phyloP scores from a whole-genome alignment of 2,329 filamentous ascomycete species.

The Pseudocercospora fuligena region DNA sequence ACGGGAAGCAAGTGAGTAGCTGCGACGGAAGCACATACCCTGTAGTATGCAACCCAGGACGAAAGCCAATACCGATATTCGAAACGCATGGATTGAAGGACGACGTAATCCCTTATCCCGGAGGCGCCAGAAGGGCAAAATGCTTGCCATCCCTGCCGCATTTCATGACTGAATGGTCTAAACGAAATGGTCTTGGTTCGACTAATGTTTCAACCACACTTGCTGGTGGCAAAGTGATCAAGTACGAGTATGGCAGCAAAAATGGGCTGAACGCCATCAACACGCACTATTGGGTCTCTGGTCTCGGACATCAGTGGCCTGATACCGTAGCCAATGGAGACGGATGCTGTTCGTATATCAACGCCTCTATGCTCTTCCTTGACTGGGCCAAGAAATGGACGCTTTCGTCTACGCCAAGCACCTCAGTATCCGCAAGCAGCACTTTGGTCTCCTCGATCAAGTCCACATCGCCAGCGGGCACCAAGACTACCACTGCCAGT shows the following conservation, averaged over 20 bases:
- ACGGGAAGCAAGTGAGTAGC: slow-evolving; percentile 22
- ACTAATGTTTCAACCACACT: slow-evolving; percentile 33
- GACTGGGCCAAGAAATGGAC: slow-evolving; percentile 4
- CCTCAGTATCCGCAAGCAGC: not conserved
- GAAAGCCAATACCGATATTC: slow-evolving; percentile 43
- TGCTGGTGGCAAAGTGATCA: slow-evolving; percentile 31
- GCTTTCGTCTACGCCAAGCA: slow-evolving; percentile 1
- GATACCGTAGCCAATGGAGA: slow-evolving; percentile 24
- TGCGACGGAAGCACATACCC: slow-evolving; percentile 21
- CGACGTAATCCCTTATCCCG: slow-evolving; percentile 47
- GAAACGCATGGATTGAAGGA: slow-evolving; percentile 51
- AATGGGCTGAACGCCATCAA: slow-evolving; percentile 38
- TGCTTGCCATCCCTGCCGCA: slow-evolving; percentile 36
- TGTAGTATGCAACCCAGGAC: slow-evolving; percentile 31
- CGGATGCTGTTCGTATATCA: slow-evolving; percentile 9
- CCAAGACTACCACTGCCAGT: not conserved
- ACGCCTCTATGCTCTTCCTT: slow-evolving; percentile 4
- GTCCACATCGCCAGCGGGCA: not conserved
- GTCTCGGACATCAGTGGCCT: slow-evolving; percentile 47
- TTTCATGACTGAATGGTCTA: slow-evolving; percentile 45
- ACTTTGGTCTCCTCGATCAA: not conserved
- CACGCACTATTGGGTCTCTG: slow-evolving; percentile 44
- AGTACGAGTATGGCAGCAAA: slow-evolving; percentile 34
- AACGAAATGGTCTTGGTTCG: slow-evolving; percentile 39
- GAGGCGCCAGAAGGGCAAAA: slow-evolving; percentile 38